Evolutionary conservation across 345 rosid species (phyloP).

Genomic region (Salix brachista): DNA sequence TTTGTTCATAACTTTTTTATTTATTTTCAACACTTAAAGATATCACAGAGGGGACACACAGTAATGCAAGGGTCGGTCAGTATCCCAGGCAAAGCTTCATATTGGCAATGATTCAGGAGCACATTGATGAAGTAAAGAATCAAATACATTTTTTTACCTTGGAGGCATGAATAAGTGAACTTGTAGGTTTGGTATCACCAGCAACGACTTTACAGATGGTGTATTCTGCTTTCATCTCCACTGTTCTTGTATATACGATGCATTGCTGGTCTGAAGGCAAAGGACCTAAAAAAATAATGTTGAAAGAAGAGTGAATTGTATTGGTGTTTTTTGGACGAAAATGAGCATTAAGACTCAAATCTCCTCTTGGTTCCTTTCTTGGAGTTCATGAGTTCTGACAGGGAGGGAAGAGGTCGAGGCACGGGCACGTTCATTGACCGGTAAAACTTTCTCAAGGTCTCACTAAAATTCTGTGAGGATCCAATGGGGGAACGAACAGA

Average conservation of each 20-base stretch:
- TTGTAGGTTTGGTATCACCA: too few species aligned
- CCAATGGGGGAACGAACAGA: constrained; percentile 22
- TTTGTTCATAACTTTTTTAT: too few species aligned
- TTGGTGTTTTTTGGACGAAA: not conserved
- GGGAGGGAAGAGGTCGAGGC: constrained; percentile 77
- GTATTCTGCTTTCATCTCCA: too few species aligned
- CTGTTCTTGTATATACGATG: not conserved
- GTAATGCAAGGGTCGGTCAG: too few species aligned
- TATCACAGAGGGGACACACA: too few species aligned
- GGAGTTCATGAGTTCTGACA: constrained; percentile 54
- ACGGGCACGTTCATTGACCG: constrained; percentile 71
- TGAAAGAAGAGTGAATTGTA: not conserved
- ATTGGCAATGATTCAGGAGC: too few species aligned
- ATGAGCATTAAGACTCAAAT: not conserved
- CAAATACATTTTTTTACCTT: too few species aligned
- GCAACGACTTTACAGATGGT: too few species aligned
- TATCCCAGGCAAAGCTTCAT: too few species aligned
- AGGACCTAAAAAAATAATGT: not conserved
- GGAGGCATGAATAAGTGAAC: too few species aligned
- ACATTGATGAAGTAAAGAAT: too few species aligned
- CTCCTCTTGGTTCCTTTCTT: constrained; percentile 46
- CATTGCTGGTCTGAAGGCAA: not conserved
- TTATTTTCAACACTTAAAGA: too few species aligned
- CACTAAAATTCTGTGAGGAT: constrained; percentile 42
- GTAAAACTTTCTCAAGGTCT: constrained; percentile 51